Percentiles rank a stretch among this genome's conserved stretches.
Conservation (phyloP, 306 rosid species). For the Fagus crenata region DNA sequence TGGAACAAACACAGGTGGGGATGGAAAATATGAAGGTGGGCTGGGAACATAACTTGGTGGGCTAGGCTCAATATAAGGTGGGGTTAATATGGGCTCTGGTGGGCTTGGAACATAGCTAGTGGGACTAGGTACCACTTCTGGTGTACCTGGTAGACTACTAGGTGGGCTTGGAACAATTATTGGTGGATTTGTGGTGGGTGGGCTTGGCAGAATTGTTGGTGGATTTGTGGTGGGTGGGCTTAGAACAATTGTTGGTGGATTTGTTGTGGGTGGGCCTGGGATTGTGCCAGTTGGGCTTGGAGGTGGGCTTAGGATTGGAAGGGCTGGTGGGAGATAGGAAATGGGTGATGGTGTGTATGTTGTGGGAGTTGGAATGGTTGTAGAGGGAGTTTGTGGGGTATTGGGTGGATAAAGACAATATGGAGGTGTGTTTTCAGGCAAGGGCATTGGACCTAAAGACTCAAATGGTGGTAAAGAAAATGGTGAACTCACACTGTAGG, state of each 20-base stretch:
- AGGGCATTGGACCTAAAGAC: slow-evolving; percentile 59
- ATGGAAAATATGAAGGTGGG: slow-evolving; percentile 50
- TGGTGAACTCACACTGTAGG: slow-evolving; percentile 74
- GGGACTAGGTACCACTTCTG: slow-evolving; percentile 35
- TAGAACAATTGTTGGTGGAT: neutral
- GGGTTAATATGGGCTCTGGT: slow-evolving; percentile 32
- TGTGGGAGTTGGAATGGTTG: slow-evolving; percentile 48
- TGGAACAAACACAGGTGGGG: slow-evolving; percentile 57
- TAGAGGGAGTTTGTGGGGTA: slow-evolving; percentile 47
- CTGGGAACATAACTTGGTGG: slow-evolving; percentile 35
- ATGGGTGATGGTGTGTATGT: slow-evolving; percentile 36
- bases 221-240: slow-evolving; percentile 4
- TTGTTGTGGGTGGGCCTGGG: slow-evolving; percentile 41
- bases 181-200: slow-evolving; percentile 18
- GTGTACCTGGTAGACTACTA: slow-evolving; percentile 27
- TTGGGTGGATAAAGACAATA: slow-evolving; percentile 60
- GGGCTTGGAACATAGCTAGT: slow-evolving; percentile 44
- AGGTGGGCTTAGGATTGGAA: slow-evolving; percentile 55
- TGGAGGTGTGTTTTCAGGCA: slow-evolving; percentile 58
- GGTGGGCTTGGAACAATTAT: slow-evolving; percentile 36
- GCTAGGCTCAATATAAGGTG: slow-evolving; percentile 30
- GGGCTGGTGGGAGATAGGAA: slow-evolving; percentile 45
- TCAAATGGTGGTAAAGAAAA: slow-evolving; percentile 75
- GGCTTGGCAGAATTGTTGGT: neutral
- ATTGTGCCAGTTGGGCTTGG: slow-evolving; percentile 29